Evolutionary conservation across 306 rosid genomes (phyloP), one percentile per base, ranked within the genome.

Genomic region (Leucaena leucocephala): DNA sequence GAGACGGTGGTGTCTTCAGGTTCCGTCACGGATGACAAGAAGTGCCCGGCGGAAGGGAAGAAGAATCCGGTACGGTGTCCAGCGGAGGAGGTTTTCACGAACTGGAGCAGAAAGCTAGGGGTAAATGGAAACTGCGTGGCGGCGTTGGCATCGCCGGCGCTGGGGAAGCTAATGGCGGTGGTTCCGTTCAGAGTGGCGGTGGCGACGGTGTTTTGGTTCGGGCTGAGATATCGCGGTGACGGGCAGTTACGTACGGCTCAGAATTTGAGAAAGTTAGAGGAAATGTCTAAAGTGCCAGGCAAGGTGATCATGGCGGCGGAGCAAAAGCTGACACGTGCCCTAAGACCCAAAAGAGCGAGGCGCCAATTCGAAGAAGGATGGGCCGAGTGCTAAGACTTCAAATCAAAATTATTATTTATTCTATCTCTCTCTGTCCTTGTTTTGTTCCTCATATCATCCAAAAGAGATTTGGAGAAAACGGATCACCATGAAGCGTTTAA

Each of bases 151-250:
- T 68, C 71, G 66, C 62, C 36, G 14, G 86, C 88, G 8, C 15
- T 85, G 0, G 61, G 45, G 6, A 81, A 55, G 72, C 72, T 83
- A 83, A 65, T 82, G 84, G 48, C 54, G 49, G 55, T 13, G 3
- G 71, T 85, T 36, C 90, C 92, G 38, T 69, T 79, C 54, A 81
- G 86, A 64, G 94, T 90, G 67, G 77, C 69, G 3, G 72, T 85
- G 0, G 89, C 97, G 85, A 82, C 89, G 90, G 86, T 94, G 89
- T 87, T 89, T 81, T 91, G 97, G 97, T 76, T 75, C 38, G 94
- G 85, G 0, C 7, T 91, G 49, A 85, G 88, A 74, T 66, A 69
- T 43, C 38, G 85, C 43, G 83, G 85, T 71, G 82, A 75, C 67
- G 21, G 43, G 15, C 17, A 44, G 8, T 7, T 68, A 22, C 79